Base-by-base conservation (phyloP, 352 stramenopile species). In the Globisporangium cylindrosporum region DNA sequence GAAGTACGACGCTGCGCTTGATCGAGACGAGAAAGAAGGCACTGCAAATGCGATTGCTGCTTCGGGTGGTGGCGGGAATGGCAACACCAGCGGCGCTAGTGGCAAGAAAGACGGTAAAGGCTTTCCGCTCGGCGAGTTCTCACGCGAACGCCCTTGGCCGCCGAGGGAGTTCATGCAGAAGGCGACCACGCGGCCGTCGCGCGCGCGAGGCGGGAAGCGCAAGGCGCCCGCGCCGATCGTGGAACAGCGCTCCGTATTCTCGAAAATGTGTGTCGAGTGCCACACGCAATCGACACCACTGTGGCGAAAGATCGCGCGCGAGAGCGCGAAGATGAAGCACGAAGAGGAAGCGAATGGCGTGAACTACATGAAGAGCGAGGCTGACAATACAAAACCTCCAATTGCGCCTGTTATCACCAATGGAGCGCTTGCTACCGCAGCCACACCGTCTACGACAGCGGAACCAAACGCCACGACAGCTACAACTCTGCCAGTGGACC, bases 131-230 rank as follows among this genome's bases (percentile, higher is more conserved):
- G 69, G 66, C 24, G 65, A 84, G 48, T 77, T 73, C 36, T 77
- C 87, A 46, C 85, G 84, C 22, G 85, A 94, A 5, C 84, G 84
- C 4, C 64, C 76, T 27, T 96, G 88, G 88, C 88, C 88, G 24
- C 88, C 88, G 0, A 79, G 77, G 29, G 88, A 93, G 68, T 93
- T 93, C 67, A 75, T 81, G 46, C 66, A 86, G n/a, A 92, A 92
- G 64, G 72, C 76, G 2, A 70, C 75, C 22, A 43, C 62, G 5
- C 90, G 90, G 62, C 73, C 82, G 0, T 73, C 73, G 41, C 70
- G 76, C 32, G 75, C 61, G 18, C 74, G 77, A 34, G 75, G 69
- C n/a, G 81, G 80, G 49, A 91, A 91, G 71, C 80, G 81, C 59
- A 94, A 93, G 74, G 78, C 74, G 38, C 65, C 74, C 25, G 77